These are phyloP conservation scores for Elaeis guineensis DNA, from an alignment of 176 grass and related monocot genomes.

Conservation along the genomic window DNA sequence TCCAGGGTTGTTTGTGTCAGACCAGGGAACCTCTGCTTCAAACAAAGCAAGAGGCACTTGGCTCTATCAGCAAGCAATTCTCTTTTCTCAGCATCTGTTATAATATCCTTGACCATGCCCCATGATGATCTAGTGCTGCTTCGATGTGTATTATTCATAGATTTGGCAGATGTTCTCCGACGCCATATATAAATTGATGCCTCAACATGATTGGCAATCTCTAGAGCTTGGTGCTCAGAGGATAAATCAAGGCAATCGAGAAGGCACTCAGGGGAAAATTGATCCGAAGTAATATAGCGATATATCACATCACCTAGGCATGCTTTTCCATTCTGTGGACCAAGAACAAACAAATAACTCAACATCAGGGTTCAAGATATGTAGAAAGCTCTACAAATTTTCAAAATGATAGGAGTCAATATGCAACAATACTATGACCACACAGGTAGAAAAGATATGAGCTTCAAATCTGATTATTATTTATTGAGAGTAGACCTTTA, in stretches of 20 bases:
- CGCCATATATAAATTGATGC: constrained; percentile 85
- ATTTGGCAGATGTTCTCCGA: constrained; percentile 35
- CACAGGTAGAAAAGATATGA: too few relatives aligned
- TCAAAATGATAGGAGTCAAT: background rate
- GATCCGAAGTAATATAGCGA: constrained; percentile 66
- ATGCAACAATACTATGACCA: background rate
- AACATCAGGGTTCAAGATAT: too few relatives aligned
- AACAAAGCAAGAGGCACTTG: constrained; percentile 69
- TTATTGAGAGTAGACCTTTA: too few relatives aligned
- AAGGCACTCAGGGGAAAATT: constrained; percentile 79
- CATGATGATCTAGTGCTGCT: constrained; percentile 58
- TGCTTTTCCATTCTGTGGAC: constrained; percentile 61
- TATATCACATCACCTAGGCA: constrained; percentile 81
- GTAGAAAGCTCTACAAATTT: background rate
- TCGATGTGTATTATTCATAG: constrained; percentile 28
- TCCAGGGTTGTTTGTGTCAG: constrained; percentile 87
- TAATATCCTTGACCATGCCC: constrained; percentile 84
- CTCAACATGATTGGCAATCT: constrained; percentile 76
- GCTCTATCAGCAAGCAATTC: constrained; percentile 65
- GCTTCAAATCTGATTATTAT: too few relatives aligned
- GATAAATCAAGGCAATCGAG: constrained; percentile 81
- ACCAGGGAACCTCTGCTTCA: constrained; percentile 93
- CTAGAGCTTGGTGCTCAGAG: constrained; percentile 75
- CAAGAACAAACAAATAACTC: constrained; percentile 3
- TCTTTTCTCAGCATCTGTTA: constrained; percentile 63